A percentile compares a stretch with the other conserved stretches of the same genome.
These are phyloP conservation scores for Lumnitzera littorea DNA, from an alignment of 345 rosid genomes.

Conservation along the genomic window DNA sequence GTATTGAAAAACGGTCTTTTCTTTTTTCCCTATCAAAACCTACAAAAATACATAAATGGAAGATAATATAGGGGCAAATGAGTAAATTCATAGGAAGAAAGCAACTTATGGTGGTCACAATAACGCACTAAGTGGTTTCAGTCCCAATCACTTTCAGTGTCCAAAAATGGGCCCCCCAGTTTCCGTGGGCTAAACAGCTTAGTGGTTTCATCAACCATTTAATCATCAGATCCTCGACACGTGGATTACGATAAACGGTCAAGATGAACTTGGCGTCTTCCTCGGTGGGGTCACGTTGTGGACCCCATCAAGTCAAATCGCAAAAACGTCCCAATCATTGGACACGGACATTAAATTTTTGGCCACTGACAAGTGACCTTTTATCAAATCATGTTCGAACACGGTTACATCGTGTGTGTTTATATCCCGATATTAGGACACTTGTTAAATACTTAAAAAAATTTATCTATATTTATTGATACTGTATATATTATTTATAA, in stretches of 20 bases:
- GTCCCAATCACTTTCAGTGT: not conserved
- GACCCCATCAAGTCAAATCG: constrained; percentile 1
- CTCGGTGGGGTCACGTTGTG: not conserved
- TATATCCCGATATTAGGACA: no score
- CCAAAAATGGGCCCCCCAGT: not conserved
- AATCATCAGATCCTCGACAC: constrained; percentile 1
- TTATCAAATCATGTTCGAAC: not conserved
- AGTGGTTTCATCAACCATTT: constrained; percentile 2
- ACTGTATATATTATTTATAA: no score
- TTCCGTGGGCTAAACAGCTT: not conserved
- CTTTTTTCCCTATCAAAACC: no score
- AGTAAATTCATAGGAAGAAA: not conserved
- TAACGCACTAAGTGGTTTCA: not conserved
- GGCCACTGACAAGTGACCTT: constrained; percentile 9
- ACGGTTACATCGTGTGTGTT: not conserved
- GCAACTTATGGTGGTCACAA: not conserved
- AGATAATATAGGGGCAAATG: not conserved
- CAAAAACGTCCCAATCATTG: constrained; percentile 28
- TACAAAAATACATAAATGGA: no score
- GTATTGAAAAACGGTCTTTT: no score
- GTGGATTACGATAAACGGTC: not conserved
- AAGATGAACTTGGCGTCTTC: constrained; percentile 1
- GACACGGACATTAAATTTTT: constrained; percentile 11
- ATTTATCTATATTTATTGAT: no score
- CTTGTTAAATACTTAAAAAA: no score